Conservation (phyloP, 768 basidiomycete species). For the Tulasnella sp. region DNA sequence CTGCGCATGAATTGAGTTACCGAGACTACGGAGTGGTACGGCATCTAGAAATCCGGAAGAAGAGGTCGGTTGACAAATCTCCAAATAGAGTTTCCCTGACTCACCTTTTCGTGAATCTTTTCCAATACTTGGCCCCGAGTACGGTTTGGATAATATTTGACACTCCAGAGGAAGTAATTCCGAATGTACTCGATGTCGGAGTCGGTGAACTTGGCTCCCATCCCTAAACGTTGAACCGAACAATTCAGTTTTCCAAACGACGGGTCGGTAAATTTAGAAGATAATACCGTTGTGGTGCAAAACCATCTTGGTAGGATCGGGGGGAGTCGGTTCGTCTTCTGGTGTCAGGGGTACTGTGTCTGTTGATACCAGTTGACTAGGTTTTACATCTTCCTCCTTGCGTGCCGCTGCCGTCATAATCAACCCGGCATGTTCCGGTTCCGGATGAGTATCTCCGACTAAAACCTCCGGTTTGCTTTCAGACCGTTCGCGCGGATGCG, state of each 20-base stretch:
- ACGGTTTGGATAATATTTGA: constrained; percentile 1
- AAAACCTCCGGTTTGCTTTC: not conserved
- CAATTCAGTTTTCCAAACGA: not conserved
- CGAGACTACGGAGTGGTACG: constrained; percentile 13
- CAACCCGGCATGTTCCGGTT: not conserved
- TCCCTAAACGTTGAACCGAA: not conserved
- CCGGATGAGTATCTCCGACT: not conserved
- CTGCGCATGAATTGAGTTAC: constrained; percentile 13
- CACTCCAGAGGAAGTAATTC: constrained; percentile 12
- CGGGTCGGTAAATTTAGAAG: not conserved
- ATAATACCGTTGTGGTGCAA: constrained; percentile 11
- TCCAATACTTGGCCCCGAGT: constrained; percentile 12
- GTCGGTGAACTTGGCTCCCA: constrained; percentile 18
- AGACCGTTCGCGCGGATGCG: not conserved
- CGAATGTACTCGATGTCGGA: constrained; percentile 7
- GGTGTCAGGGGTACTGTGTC: not conserved
- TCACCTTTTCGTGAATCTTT: constrained; percentile 15
- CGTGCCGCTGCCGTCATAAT: not conserved
- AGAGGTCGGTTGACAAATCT: not conserved
- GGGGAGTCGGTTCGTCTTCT: constrained; percentile 7
- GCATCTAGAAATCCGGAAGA: not conserved
- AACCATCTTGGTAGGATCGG: constrained; percentile 7
- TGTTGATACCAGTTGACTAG: not conserved
- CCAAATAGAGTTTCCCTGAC: not conserved
- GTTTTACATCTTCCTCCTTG: not conserved